phyloP scores from a whole-genome alignment of 176 grass and related monocot species.

The Zoysia japonica region DNA sequence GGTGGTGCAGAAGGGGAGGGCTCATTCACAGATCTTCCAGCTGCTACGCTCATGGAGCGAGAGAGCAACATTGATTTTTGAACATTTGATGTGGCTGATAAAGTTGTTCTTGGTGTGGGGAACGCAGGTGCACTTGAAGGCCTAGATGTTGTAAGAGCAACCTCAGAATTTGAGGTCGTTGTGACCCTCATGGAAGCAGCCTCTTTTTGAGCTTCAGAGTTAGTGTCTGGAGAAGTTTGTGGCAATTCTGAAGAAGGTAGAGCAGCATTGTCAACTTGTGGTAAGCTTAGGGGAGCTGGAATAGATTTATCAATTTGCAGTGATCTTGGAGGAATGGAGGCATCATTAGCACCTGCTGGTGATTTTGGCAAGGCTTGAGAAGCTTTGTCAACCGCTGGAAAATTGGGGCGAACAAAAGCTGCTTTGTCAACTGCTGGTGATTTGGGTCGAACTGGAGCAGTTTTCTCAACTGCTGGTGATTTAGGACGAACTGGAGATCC shows the following conservation, averaged over 20 bases:
- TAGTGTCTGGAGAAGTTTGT: slow-evolving; percentile 28
- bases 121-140: slow-evolving; percentile 80
- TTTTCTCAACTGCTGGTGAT: slow-evolving; percentile 35
- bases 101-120: slow-evolving; percentile 50
- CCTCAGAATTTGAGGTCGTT: slow-evolving; percentile 38
- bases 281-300: slow-evolving; percentile 36
- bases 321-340: slow-evolving; percentile 36
- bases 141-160: slow-evolving; percentile 53
- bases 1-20: slow-evolving; percentile 54
- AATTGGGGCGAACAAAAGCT: slow-evolving; percentile 19
- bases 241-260: slow-evolving; percentile 28
- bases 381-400: slow-evolving; percentile 12
- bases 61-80: slow-evolving; percentile 58
- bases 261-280: slow-evolving; percentile 46
- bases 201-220: slow-evolving; percentile 47
- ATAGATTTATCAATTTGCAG: slow-evolving; percentile 41
- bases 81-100: slow-evolving; percentile 43
- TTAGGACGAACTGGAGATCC: slow-evolving; percentile 14
- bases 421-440: slow-evolving; percentile 21
- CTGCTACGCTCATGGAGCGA: slow-evolving; percentile 63
- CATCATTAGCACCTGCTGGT: slow-evolving; percentile 40
- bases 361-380: slow-evolving; percentile 19
- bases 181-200: slow-evolving; percentile 28
- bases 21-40: slow-evolving; percentile 50
- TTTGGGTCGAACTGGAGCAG: slow-evolving; percentile 26